These are phyloP conservation scores for Diatrype stigma DNA, from an alignment of 2,329 filamentous ascomycete genomes.

Conservation along the genomic window DNA sequence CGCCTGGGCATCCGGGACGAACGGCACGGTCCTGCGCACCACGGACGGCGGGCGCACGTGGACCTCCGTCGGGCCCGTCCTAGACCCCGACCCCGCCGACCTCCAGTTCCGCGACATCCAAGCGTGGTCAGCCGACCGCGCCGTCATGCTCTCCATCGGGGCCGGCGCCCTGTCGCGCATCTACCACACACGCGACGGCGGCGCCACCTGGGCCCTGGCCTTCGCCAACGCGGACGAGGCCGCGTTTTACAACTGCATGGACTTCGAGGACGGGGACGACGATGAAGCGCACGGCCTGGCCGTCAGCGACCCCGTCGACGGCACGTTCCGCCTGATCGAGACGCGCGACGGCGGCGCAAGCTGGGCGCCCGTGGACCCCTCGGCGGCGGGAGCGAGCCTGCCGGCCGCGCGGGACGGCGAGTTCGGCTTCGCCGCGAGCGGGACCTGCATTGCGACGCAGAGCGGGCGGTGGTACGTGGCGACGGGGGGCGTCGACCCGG, in stretches of 20 bases:
- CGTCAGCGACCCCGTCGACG: slow-evolving; percentile 30
- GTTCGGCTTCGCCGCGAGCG: slow-evolving; percentile 29
- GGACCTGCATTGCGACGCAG: slow-evolving; percentile 27
- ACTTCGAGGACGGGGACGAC: slow-evolving; percentile 20
- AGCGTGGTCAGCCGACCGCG: slow-evolving; percentile 36
- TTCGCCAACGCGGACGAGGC: slow-evolving; percentile 25
- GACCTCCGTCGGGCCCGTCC: slow-evolving; percentile 25
- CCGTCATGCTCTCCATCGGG: slow-evolving; percentile 35
- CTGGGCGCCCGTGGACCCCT: slow-evolving; percentile 24
- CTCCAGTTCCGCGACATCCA: slow-evolving; percentile 33
- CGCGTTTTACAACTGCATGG: slow-evolving; percentile 32
- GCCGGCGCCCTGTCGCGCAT: slow-evolving; percentile 27
- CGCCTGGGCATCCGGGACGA: slow-evolving; percentile 29
- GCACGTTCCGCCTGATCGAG: slow-evolving; percentile 28
- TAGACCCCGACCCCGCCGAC: slow-evolving; percentile 14
- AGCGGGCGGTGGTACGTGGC: slow-evolving; percentile 26
- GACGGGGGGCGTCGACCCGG: slow-evolving; percentile 24
- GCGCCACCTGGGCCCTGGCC: slow-evolving; percentile 20
- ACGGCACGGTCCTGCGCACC: slow-evolving; percentile 26
- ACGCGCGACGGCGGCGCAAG: slow-evolving; percentile 24
- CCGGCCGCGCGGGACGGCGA: slow-evolving; percentile 23
- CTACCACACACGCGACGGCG: slow-evolving; percentile 26
- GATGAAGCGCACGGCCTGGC: slow-evolving; percentile 21
- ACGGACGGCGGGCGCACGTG: slow-evolving; percentile 26
- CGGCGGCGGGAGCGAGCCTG: slow-evolving; percentile 22